phyloP scores from a whole-genome alignment of 306 rosid genomes.

The Lathyrus aphaca region DNA sequence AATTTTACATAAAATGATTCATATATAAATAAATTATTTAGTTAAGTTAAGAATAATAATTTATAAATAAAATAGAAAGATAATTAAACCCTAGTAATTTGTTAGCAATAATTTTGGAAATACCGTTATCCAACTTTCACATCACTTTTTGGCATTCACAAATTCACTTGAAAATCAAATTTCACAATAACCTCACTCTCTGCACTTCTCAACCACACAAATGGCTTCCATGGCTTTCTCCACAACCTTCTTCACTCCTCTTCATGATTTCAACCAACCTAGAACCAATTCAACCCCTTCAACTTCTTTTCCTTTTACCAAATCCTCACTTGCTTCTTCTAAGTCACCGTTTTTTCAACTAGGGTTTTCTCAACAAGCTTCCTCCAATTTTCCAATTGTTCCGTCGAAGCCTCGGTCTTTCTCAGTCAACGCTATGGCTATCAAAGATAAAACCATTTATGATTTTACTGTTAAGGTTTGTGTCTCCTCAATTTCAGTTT shows the following conservation, averaged over 20 bases:
- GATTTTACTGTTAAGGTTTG: slow-evolving; percentile 86
- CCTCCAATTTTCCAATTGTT: slow-evolving; percentile 43
- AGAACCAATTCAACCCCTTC: slow-evolving; percentile 41
- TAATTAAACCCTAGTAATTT: too few relatives aligned
- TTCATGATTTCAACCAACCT: slow-evolving; percentile 33
- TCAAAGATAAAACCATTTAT: slow-evolving; percentile 73
- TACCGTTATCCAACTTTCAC: neutral
- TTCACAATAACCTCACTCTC: neutral
- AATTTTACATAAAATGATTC: too few relatives aligned
- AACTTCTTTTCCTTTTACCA: slow-evolving; percentile 47
- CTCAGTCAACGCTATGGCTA: slow-evolving; percentile 72
- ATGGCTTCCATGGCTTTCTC: slow-evolving; percentile 68
- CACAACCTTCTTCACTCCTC: slow-evolving; percentile 48
- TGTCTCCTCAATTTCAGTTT: neutral
- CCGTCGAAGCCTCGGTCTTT: slow-evolving; percentile 49
- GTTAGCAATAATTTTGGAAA: neutral
- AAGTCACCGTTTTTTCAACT: slow-evolving; percentile 57
- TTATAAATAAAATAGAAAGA: too few relatives aligned
- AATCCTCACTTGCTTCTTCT: slow-evolving; percentile 62
- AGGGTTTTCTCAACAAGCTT: slow-evolving; percentile 44
- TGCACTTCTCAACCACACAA: slow-evolving; percentile 23
- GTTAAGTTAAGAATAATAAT: too few relatives aligned
- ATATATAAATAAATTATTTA: too few relatives aligned
- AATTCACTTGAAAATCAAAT: too few relatives aligned
- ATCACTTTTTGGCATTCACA: too few relatives aligned